Conservation (phyloP, 257 asterid species). For the Marsdenia floribunda region DNA sequence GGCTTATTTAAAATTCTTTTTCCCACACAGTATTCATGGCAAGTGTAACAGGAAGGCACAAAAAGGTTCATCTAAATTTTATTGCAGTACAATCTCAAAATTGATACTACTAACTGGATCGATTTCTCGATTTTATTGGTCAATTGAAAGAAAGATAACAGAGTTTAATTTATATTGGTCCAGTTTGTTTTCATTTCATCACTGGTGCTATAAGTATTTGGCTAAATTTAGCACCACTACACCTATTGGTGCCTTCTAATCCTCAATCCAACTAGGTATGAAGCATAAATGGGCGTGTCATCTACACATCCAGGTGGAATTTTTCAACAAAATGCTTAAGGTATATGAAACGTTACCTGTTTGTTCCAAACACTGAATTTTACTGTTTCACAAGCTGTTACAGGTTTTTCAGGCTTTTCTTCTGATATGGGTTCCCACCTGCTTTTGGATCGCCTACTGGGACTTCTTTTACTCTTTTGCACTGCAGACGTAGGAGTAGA, state of each 20-base stretch:
- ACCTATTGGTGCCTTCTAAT: background rate
- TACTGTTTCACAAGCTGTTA: slow-evolving; percentile 36
- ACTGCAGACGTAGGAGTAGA: slow-evolving; percentile 36
- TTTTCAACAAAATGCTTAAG: background rate
- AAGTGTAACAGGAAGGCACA: background rate
- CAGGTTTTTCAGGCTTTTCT: slow-evolving; percentile 52
- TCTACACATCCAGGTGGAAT: too few species aligned
- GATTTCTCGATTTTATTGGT: background rate
- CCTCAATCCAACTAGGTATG: background rate
- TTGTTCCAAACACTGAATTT: slow-evolving; percentile 75
- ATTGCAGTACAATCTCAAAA: background rate
- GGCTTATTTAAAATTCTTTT: background rate
- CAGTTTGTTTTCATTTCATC: background rate
- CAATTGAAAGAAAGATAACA: background rate
- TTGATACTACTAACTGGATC: background rate
- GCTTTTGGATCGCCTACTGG: slow-evolving; percentile 83
- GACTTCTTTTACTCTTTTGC: slow-evolving; percentile 65
- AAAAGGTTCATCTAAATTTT: background rate
- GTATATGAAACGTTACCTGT: slow-evolving; percentile 45
- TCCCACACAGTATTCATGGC: background rate
- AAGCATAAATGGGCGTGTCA: background rate
- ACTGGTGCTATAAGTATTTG: background rate
- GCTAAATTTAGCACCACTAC: background rate
- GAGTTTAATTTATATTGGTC: background rate
- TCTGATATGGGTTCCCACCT: slow-evolving; percentile 95